Evolutionary conservation across 805 yeast genomes (phyloP), one percentile per base, ranked within the genome.

Genomic region (Starmerella ratchasimensis): DNA sequence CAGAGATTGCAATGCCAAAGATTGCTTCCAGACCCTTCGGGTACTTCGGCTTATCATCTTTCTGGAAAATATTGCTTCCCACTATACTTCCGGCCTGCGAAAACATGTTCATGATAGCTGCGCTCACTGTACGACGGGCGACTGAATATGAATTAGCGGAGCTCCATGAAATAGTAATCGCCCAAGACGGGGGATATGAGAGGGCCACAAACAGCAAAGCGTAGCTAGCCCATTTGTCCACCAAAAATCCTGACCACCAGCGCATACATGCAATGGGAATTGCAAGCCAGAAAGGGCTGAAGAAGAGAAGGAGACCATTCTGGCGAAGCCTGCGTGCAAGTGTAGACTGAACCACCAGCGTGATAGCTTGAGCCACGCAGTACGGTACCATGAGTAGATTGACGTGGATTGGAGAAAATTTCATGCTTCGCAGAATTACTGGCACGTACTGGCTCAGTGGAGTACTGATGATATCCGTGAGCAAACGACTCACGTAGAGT

Each of bases 71-170:
- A 48, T 76, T 70, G 6, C 74, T 59, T 3, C 72, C 59, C 8
- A 69, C 58, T 34, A 78, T 72, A 15, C 61, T 55, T 1, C 74
- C 77, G 0, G 71, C 60, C 51, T 78, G 84, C 1, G 71, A 71
- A 52, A 65, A 68, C 64, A 76, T 74, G 49, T 76, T 78, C 50
- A 71, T 75, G 33, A 77, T 40, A 0, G 83, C 74, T 0, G 81
- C 71, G 11, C 77, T 66, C 4, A 77, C 73, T 0, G 83, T 70
- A 47, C 86, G 61, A 2, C 72, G 60, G n/a, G 76, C 57, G 20
- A 77, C 78, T 1, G 76, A 63, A 52, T 72, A 69, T 8, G 81
- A 66, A 48, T 76, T 76, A 21, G 69, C 54, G 0, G 83, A 74
- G 39, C 72, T 67, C 74, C 80, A 72, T 11, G 50, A 30, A 22